These are phyloP conservation scores for Talaromyces sp. DNA, from an alignment of 2,329 filamentous ascomycete species.

Conservation along the genomic window DNA sequence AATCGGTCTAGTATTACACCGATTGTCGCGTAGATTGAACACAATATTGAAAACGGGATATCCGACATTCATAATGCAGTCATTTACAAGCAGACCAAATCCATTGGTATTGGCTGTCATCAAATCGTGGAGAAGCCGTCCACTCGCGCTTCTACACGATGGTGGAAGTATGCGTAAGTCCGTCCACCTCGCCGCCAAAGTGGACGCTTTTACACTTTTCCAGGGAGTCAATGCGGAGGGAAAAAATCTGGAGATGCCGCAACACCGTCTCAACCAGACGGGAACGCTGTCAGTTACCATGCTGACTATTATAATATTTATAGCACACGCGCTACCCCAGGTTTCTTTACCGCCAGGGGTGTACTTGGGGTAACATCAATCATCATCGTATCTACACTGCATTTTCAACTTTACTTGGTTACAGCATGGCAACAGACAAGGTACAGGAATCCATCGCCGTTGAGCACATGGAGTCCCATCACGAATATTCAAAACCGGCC, in stretches of 20 bases:
- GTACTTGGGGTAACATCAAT: not conserved
- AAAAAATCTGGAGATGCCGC: not conserved
- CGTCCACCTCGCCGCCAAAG: conserved; percentile 1
- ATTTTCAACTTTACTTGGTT: too few relatives aligned
- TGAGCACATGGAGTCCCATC: not conserved
- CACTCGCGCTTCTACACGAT: not conserved
- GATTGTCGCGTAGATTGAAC: not conserved
- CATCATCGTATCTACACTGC: not conserved
- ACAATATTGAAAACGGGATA: not conserved
- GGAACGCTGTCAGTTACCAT: not conserved
- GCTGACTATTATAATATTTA: not conserved
- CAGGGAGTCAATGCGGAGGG: not conserved
- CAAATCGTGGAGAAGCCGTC: not conserved
- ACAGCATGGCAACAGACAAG: not conserved
- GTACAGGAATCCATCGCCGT: not conserved
- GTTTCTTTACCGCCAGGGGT: not conserved
- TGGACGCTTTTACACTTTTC: not conserved
- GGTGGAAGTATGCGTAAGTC: not conserved
- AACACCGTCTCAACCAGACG: not conserved
- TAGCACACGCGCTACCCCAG: not conserved
- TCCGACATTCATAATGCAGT: not conserved
- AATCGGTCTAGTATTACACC: not conserved
- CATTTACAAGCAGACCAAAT: not conserved
- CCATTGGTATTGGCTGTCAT: not conserved
- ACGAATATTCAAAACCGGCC: not conserved